phyloP scores from a whole-genome alignment of 2,329 filamentous ascomycete genomes.

The Fusarium sp. region DNA sequence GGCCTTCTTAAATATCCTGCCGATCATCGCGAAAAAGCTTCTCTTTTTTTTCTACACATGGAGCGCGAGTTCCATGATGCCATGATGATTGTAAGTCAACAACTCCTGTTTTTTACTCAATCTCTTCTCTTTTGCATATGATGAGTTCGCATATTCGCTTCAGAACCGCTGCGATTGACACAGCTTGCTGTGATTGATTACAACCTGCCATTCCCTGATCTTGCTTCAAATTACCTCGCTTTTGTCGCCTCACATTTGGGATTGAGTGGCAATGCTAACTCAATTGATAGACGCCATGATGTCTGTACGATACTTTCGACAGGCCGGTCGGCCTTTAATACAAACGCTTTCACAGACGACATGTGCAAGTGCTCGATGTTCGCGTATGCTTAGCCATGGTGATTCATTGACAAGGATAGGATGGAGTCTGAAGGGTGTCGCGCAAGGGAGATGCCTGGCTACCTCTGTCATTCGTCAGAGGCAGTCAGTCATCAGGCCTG shows the following conservation, averaged over 20 bases:
- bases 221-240: slow-evolving; percentile 22
- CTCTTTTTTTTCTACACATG: slow-evolving; percentile 40
- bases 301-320: slow-evolving; percentile 52
- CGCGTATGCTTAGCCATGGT: slow-evolving; percentile 14
- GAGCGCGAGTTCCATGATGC: slow-evolving; percentile 48
- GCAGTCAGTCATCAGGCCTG: slow-evolving; percentile 19
- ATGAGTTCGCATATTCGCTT: slow-evolving; percentile 60
- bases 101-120: background rate
- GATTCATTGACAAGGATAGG: slow-evolving; percentile 25
- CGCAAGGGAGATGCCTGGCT: slow-evolving; percentile 35
- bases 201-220: slow-evolving; percentile 56
- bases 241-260: slow-evolving; percentile 20
- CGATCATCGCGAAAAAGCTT: slow-evolving; percentile 11
- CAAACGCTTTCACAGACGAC: slow-evolving; percentile 25
- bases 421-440: slow-evolving; percentile 14
- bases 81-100: slow-evolving; percentile 55
- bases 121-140: slow-evolving; percentile 45
- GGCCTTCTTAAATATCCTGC: slow-evolving; percentile 39
- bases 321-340: slow-evolving; percentile 49
- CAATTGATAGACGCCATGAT: slow-evolving; percentile 52
- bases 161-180: slow-evolving; percentile 66
- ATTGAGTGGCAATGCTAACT: slow-evolving; percentile 33
- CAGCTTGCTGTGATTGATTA: slow-evolving; percentile 60
- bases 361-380: slow-evolving; percentile 25
- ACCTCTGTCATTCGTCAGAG: slow-evolving; percentile 28